Conservation (phyloP, 352 stramenopile species). For the Pythium scleroteichum region DNA sequence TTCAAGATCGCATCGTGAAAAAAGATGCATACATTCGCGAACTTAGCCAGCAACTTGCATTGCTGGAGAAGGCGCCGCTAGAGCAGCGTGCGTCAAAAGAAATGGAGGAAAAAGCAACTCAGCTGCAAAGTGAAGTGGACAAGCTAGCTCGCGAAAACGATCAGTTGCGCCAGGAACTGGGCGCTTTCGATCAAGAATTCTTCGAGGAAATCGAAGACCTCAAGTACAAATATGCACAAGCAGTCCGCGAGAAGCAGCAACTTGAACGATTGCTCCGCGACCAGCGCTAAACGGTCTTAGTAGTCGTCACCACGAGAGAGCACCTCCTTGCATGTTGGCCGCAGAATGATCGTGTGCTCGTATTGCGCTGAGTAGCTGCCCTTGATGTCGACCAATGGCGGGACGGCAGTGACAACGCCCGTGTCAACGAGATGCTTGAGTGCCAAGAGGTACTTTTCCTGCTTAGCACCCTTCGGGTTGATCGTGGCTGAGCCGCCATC, state of each 20-base stretch:
- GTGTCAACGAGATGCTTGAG: slow-evolving; percentile 98
- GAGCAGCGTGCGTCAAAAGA: background rate
- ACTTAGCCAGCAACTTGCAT: slow-evolving; percentile 7
- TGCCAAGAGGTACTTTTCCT: slow-evolving; percentile 97
- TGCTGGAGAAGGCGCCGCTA: background rate
- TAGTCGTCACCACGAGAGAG: slow-evolving; percentile 98
- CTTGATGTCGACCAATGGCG: slow-evolving; percentile 95
- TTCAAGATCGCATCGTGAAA: slow-evolving; percentile 26
- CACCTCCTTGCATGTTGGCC: slow-evolving; percentile 98
- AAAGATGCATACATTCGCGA: slow-evolving; percentile 21
- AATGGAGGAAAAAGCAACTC: background rate
- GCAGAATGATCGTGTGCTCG: slow-evolving; percentile 98
- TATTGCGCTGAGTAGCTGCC: slow-evolving; percentile 99
- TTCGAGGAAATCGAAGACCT: slow-evolving; percentile 96
- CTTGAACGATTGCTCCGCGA: slow-evolving; percentile 43
- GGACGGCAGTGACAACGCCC: slow-evolving; percentile 94
- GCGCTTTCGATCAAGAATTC: slow-evolving; percentile 93
- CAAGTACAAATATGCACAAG: slow-evolving; percentile 93
- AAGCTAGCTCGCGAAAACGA: slow-evolving; percentile 61
- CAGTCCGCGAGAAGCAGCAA: slow-evolving; percentile 73
- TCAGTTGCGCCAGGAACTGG: slow-evolving; percentile 74
- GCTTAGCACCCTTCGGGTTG: slow-evolving; percentile 93
- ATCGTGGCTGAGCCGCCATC: slow-evolving; percentile 95
- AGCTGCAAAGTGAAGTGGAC: slow-evolving; percentile 25
- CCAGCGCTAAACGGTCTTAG: slow-evolving; percentile 40